phyloP scores from a whole-genome alignment of 257 asterid species.

The Thymus quinquecostatus region DNA sequence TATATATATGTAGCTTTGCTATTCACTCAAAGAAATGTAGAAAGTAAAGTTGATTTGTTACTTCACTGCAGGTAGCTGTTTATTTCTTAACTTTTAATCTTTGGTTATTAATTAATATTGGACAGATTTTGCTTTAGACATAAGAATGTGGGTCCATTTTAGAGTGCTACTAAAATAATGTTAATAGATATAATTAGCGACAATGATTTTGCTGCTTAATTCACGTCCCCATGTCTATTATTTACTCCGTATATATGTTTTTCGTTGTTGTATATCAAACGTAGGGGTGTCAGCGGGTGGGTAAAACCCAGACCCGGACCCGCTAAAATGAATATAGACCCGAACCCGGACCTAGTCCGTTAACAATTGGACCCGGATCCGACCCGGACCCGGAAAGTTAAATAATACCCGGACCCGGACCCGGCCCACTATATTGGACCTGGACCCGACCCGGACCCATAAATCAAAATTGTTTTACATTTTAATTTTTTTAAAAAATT shows the following conservation, averaged over 20 bases:
- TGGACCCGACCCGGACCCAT: too few relatives aligned
- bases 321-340: too few relatives aligned
- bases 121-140: constrained; percentile 45
- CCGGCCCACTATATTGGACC: too few relatives aligned
- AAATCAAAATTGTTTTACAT: too few relatives aligned
- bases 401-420: too few relatives aligned
- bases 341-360: too few relatives aligned
- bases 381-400: too few relatives aligned
- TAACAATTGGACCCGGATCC: too few relatives aligned
- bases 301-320: too few relatives aligned
- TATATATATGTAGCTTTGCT: constrained; percentile 19
- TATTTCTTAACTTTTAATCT: constrained; percentile 42
- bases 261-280: too few relatives aligned
- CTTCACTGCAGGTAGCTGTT: constrained; percentile 31
- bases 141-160: constrained; percentile 57
- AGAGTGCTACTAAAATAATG: constrained; percentile 44
- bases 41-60: constrained; percentile 28
- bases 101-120: constrained; percentile 26
- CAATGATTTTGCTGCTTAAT: constrained; percentile 37
- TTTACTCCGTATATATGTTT: background rate
- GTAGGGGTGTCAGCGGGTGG: too few relatives aligned
- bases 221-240: background rate
- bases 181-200: constrained; percentile 36
- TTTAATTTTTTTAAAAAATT: too few relatives aligned
- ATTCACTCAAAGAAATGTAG: constrained; percentile 34